Base-by-base conservation (phyloP, 2,329 filamentous ascomycete species). In the Ramichloridium luteum region DNA sequence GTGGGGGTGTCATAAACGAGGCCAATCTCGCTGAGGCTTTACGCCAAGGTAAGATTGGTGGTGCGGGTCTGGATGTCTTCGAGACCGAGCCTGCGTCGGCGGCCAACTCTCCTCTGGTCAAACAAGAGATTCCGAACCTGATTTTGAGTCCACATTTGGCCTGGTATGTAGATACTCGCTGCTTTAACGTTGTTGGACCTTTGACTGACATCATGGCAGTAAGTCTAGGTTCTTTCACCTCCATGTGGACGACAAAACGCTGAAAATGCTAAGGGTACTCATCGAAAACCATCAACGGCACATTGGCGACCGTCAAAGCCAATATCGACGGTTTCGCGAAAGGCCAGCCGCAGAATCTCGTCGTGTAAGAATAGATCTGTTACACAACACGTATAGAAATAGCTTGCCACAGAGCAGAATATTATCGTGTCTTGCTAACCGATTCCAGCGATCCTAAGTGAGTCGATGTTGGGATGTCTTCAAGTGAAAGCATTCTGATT, bases 1-100 rank as follows among this genome's bases (percentile, higher is more conserved):
- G 67, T 13, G 66, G 66, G 10, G 65, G 65, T 1, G 61, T 68
- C n/a, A 59, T 69, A 9, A 59, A 68, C 32, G 67, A 70, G 44
- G 40, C 41, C 1, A 64, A 63, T 2, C 49, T 70, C 5, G 55
- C 62, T 6, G 43, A 50, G 10, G 65, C 65, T 1, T 41, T 70
- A 32, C 57, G 54, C 27, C 49, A 61, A n/a, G 53, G 53, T 11
- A 48, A 49, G 37, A 65, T 69, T 27, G 57, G 58, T 5, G 65
- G 66, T 2, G 64, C 63, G 23, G 66, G 60, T 4, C 64, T 59
- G 0, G 66, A 70, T 45, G 67, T 70, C 6, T 64, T 65, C 31
- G 46, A 55, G 27, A 48, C 50, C 16, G 65, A 70, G 42, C 67
- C 67, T 13, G 58, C 55, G 3, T 59, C 54, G 0, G 58, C 55